A percentile compares a stretch with the other conserved stretches of the same genome.
phyloP scores from a whole-genome alignment of 768 basidiomycete species.

The Russula sp. region DNA sequence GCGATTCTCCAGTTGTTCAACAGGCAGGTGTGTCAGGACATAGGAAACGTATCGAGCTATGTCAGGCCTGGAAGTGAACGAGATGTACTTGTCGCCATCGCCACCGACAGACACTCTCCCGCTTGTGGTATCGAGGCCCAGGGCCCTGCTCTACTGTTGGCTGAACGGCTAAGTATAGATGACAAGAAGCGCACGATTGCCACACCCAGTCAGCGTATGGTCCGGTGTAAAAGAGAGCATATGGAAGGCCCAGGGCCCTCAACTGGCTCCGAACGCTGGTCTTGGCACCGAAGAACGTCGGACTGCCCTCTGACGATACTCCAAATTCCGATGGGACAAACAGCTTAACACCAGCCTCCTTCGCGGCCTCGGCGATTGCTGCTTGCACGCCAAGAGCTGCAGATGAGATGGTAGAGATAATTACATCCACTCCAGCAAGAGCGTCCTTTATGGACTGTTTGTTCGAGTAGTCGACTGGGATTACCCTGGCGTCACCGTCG shows the following conservation, averaged over 20 bases:
- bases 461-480: slow-evolving; percentile 19
- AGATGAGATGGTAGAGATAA: slow-evolving; percentile 17
- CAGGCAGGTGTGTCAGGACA: slow-evolving; percentile 18
- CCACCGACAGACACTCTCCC: slow-evolving; percentile 23
- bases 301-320: slow-evolving; percentile 12
- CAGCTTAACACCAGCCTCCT: slow-evolving; percentile 29
- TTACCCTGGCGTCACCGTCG: slow-evolving; percentile 3
- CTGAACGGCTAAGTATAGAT: not conserved
- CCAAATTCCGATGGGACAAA: slow-evolving; percentile 33
- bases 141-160: not conserved
- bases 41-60: slow-evolving; percentile 25
- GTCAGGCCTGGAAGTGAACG: slow-evolving; percentile 23
- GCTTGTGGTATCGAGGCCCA: slow-evolving; percentile 16
- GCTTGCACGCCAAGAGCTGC: slow-evolving; percentile 18
- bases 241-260: slow-evolving; percentile 16
- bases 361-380: slow-evolving; percentile 24
- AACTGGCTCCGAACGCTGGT: not conserved
- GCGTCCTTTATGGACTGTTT: slow-evolving; percentile 13
- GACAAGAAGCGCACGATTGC: not conserved
- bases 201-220: slow-evolving; percentile 17
- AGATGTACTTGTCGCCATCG: slow-evolving; percentile 14
- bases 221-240: slow-evolving; percentile 22
- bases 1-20: slow-evolving; percentile 12
- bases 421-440: slow-evolving; percentile 12
- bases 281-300: slow-evolving; percentile 1